phyloP scores from a whole-genome alignment of 1,284 basidiomycete genomes.

The Ustilago nuda region DNA sequence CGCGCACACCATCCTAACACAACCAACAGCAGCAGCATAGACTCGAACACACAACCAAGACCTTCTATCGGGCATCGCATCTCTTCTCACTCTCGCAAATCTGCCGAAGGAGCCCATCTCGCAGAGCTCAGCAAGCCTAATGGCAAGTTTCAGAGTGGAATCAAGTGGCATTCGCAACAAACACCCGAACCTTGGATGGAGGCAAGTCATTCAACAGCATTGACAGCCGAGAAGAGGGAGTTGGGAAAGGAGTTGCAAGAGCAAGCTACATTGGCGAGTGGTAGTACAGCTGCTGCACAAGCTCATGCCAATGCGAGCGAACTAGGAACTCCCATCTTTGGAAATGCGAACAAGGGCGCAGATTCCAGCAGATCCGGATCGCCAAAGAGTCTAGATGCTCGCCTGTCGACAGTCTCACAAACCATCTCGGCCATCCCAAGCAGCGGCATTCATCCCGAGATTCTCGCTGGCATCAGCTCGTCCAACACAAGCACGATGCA shows the following conservation, averaged over 20 bases:
- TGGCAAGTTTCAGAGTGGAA: slow-evolving; percentile 57
- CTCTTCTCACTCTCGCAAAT: slow-evolving; percentile 36
- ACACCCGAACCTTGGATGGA: slow-evolving; percentile 56
- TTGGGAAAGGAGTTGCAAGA: slow-evolving; percentile 6
- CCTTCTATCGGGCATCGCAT: slow-evolving; percentile 33
- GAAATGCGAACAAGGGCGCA: neutral
- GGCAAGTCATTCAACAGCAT: slow-evolving; percentile 19
- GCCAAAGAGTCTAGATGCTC: neutral
- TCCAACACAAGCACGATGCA: slow-evolving; percentile 3
- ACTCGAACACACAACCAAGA: slow-evolving; percentile 9
- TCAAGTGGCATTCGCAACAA: slow-evolving; percentile 46
- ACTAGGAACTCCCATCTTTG: slow-evolving; percentile 44
- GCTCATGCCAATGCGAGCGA: slow-evolving; percentile 32
- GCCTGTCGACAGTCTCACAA: slow-evolving; percentile 32
- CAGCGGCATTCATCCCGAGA: slow-evolving; percentile 44
- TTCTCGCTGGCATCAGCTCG: slow-evolving; percentile 16
- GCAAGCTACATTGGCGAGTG: slow-evolving; percentile 32
- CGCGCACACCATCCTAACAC: slow-evolving; percentile 6
- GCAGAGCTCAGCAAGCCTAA: slow-evolving; percentile 49
- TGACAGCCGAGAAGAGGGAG: slow-evolving; percentile 17
- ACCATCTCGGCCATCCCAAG: slow-evolving; percentile 32
- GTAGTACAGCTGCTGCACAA: slow-evolving; percentile 56
- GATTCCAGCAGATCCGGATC: neutral
- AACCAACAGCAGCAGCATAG: neutral
- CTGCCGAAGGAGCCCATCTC: slow-evolving; percentile 33